Evolutionary conservation across 225 moss, liverwort and hornwort genomes (phyloP).

Genomic region (Lunularia cruciata): DNA sequence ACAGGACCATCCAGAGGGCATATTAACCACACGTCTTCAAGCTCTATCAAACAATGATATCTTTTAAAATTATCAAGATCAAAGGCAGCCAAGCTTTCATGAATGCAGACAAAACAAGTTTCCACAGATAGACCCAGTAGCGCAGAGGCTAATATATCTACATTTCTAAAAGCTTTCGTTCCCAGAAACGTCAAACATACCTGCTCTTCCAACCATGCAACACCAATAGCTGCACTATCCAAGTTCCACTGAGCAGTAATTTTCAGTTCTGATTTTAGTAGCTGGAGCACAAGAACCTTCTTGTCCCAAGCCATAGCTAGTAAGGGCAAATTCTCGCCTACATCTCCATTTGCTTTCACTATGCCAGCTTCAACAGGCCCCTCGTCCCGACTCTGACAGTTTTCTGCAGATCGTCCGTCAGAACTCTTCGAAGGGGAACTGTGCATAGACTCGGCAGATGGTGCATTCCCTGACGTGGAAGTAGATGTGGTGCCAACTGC

Average conservation of each 20-base stretch:
- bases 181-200: constrained; percentile 33
- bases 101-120: too few species aligned
- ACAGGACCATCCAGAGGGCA: constrained; percentile 4
- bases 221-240: constrained; percentile 86
- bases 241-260: constrained; percentile 89
- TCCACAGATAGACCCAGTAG: too few species aligned
- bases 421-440: constrained; percentile 18
- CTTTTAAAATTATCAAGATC: too few species aligned
- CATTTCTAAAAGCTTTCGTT: neutral
- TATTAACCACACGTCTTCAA: too few species aligned
- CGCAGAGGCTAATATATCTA: too few species aligned
- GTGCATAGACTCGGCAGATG: constrained; percentile 22
- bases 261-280: constrained; percentile 75
- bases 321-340: constrained; percentile 68
- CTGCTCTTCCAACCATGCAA: constrained; percentile 99
- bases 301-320: constrained; percentile 97
- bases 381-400: constrained; percentile 48
- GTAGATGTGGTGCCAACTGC: constrained; percentile 25
- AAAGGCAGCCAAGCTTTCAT: too few species aligned
- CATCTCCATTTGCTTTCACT: constrained; percentile 37
- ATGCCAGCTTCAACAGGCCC: constrained; percentile 30
- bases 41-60: too few species aligned
- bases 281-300: constrained; percentile 78
- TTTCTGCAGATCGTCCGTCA: constrained; percentile 48
- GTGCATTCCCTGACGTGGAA: constrained; percentile 14